A percentile compares a stretch with the other conserved stretches of the same genome.
These are phyloP conservation scores for Cladophialophora psammophila DNA, from an alignment of 2,329 filamentous ascomycete genomes.

Conservation along the genomic window DNA sequence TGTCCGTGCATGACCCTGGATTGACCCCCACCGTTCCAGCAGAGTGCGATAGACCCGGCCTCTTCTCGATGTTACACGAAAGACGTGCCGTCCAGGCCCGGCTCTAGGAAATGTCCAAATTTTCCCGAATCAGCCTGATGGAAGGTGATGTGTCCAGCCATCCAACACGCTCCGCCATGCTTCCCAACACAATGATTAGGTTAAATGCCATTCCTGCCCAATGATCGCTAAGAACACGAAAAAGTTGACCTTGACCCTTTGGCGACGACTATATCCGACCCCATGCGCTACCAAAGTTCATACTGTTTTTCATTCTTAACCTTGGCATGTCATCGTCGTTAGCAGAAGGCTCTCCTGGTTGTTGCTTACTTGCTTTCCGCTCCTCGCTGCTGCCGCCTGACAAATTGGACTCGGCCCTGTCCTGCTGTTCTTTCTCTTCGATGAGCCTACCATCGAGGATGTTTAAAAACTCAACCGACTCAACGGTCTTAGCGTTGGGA, in stretches of 20 bases:
- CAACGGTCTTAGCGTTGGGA: constrained; percentile 51
- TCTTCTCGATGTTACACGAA: background rate
- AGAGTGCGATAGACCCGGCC: background rate
- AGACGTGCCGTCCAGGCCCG: background rate
- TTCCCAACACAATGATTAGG: constrained; percentile 6
- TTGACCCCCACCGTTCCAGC: constrained; percentile 11
- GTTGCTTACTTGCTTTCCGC: constrained; percentile 40
- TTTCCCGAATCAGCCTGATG: background rate
- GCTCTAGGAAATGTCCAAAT: background rate
- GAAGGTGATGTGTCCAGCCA: background rate
- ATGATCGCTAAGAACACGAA: constrained; percentile 27
- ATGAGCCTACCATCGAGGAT: constrained; percentile 54
- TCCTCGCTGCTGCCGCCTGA: constrained; percentile 37
- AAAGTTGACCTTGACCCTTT: constrained; percentile 1
- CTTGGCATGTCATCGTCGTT: constrained; percentile 38
- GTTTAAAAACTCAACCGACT: constrained; percentile 48
- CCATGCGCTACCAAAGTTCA: constrained; percentile 59
- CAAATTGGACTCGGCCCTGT: constrained; percentile 27
- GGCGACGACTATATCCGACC: constrained; percentile 40
- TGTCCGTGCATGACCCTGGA: constrained; percentile 18
- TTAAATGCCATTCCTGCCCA: constrained; percentile 4
- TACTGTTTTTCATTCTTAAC: constrained; percentile 54
- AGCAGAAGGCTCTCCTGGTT: constrained; percentile 45
- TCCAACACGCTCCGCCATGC: constrained; percentile 11
- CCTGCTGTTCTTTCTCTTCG: constrained; percentile 46